These are phyloP conservation scores for Colletotrichum salicis DNA, from an alignment of 2,329 filamentous ascomycete genomes.

Conservation along the genomic window DNA sequence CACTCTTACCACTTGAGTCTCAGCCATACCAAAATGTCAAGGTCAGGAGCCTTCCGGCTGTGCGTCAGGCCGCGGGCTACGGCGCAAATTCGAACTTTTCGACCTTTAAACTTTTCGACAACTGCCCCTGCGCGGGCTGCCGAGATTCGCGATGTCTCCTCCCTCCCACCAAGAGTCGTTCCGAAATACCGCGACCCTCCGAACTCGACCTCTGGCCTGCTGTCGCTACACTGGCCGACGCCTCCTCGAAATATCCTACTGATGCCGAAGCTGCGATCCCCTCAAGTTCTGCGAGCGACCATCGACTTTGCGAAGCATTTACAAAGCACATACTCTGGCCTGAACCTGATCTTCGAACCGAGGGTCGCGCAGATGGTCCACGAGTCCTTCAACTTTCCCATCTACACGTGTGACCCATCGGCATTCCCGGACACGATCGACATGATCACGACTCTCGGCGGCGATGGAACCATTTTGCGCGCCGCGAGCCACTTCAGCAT, in stretches of 20 bases:
- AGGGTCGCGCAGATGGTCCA: constrained; percentile 79
- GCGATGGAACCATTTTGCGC: constrained; percentile 90
- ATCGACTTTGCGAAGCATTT: constrained; percentile 76
- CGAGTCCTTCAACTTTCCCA: constrained; percentile 75
- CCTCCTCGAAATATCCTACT: constrained; percentile 68
- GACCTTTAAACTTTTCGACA: constrained; percentile 14
- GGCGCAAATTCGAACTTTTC: constrained; percentile 7
- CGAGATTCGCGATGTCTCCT: constrained; percentile 61
- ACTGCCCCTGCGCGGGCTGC: constrained; percentile 45
- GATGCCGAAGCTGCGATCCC: constrained; percentile 68
- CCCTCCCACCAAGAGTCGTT: constrained; percentile 65
- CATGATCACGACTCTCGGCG: constrained; percentile 88
- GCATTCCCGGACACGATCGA: constrained; percentile 84
- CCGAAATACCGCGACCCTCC: constrained; percentile 72
- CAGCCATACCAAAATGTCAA: neutral
- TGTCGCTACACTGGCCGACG: constrained; percentile 65
- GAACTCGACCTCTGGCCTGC: constrained; percentile 57
- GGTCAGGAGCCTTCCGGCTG: neutral
- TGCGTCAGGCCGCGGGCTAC: neutral
- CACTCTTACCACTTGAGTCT: too few relatives aligned
- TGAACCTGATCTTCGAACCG: constrained; percentile 86
- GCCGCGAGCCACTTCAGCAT: constrained; percentile 82
- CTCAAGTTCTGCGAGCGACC: constrained; percentile 62
- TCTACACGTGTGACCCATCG: constrained; percentile 67
- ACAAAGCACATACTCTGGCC: constrained; percentile 79